Evolutionary conservation across 2,329 filamentous ascomycete genomes (phyloP), one percentile per base, ranked within the genome.

Genomic region (Dactylellina leptospora): DNA sequence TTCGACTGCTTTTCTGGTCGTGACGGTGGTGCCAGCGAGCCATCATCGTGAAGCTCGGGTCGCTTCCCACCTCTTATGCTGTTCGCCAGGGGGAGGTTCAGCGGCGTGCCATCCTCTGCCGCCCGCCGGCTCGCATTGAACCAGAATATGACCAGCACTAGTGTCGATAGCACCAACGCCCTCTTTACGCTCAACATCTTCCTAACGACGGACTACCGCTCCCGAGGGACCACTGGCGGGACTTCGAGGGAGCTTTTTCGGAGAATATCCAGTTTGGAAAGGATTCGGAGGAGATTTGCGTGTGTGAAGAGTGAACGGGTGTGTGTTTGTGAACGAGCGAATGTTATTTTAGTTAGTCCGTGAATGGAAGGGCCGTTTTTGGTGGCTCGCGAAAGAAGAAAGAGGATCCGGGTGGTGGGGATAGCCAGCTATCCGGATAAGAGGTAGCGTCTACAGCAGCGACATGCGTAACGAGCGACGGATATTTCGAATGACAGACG

Each of bases 191-290:
- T 72, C 44, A 72, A 44, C 68, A 72, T 72, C 45, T 60, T 72
- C 13, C n/a, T 36, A 30, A 10, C 28, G 13, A 28, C 48, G 40
- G 30, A 33, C 66, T 55, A 33, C 42, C 25, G 59, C 51, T 63
- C 66, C 66, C 50, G 66, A 44, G 25, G 66, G 50, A 48, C 44
- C 56, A 36, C 55, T 27, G 16, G 28, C 18, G 27, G 45, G 58
- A 40, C 10, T n/a, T 51, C 16, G 30, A 16, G 58, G 53, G 36
- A 53, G 51, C n/a, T 33, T 59, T 64, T 11, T 53, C 48, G 47
- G 59, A 64, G 68, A 72, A 64, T n/a, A 72, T 64, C 68, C 68
- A 72, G 59, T 47, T 72, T 72, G 68, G 38, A 38, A n/a, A 28
- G 16, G 27, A 25, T 5, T 48, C 18, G 22, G 45, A 28, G 13